Evolutionary conservation across 805 yeast genomes (phyloP), one percentile per base, ranked within the genome.

Genomic region (Starmerella sp.): DNA sequence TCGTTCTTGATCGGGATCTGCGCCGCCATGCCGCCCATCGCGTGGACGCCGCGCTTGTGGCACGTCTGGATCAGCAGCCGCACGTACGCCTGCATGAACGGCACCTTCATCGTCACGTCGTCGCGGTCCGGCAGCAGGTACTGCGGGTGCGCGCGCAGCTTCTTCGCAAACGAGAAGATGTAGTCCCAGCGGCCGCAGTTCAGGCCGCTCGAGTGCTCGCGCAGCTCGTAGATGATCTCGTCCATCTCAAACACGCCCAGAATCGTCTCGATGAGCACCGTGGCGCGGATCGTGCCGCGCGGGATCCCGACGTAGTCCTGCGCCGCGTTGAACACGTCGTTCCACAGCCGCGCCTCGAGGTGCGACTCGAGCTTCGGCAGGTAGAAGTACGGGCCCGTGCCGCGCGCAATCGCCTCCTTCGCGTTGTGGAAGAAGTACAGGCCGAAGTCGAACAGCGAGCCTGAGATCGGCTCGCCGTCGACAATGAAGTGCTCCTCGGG

Each of bases 181-280:
- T 82, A 82, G 66, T 83, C 87, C 87, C 87, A 82, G 65, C 86
- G 75, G 62, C 87, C 87, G 69, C 87, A 82, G 75, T 82, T 83
- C 66, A 82, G 77, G 41, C 87, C 88, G 36, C 83, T 79, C 56
- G 81, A 79, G 73, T 83, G 87, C 66, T 78, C 79, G 65, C 86
- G 76, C 65, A 82, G 79, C 69, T 82, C 86, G 68, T 79, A 83
- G 65, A 82, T 82, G 66, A 82, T 83, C 71, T 83, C 88, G 69
- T 82, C 86, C 85, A 83, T 81, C 68, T 82, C 86, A 74, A 82
- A 82, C 31, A 82, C 86, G 38, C 85, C 87, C 48, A 83, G 78
- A 58, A 82, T 77, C 51, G 87, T 82, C 72, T 82, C 88, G 63
- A 82, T 81, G 67, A 82, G 74, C 44, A 82, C 86, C 43, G 86